Evolutionary conservation across 2,329 filamentous ascomycete genomes (phyloP).

Genomic region (Ceratocystis cubensis): DNA sequence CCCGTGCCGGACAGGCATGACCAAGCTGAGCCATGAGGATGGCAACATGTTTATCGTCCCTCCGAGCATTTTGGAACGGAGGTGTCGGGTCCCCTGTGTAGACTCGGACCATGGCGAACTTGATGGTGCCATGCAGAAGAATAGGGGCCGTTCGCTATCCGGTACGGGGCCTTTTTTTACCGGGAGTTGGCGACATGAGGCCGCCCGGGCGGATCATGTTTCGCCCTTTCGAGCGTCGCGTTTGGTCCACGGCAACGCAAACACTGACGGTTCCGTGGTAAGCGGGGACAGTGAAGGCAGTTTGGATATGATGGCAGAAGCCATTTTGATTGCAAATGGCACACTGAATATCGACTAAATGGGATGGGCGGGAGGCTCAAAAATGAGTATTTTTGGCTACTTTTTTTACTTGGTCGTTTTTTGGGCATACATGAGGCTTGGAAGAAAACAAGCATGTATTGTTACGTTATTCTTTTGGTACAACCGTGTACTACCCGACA

Average conservation of each 20-base stretch:
- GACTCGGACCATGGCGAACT: not conserved
- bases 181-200: slow-evolving; percentile 19
- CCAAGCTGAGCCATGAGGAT: slow-evolving; percentile 11
- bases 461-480: slow-evolving; percentile 6
- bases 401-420: not conserved
- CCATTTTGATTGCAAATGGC: slow-evolving; percentile 14
- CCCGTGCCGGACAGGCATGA: slow-evolving; percentile 11
- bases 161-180: slow-evolving; percentile 19
- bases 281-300: slow-evolving; percentile 15
- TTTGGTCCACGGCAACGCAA: slow-evolving; percentile 8
- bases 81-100: slow-evolving; percentile 8
- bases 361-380: not conserved
- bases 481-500: not conserved
- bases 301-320: slow-evolving; percentile 15
- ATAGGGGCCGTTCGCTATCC: slow-evolving; percentile 13
- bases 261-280: slow-evolving; percentile 2
- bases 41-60: slow-evolving; percentile 14
- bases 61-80: slow-evolving; percentile 5
- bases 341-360: slow-evolving; percentile 8
- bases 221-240: slow-evolving; percentile 20
- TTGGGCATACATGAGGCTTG: not conserved
- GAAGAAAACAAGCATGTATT: slow-evolving; percentile 4
- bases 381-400: not conserved
- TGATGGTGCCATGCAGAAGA: slow-evolving; percentile 3
- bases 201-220: slow-evolving; percentile 13